phyloP scores from a whole-genome alignment of 169 alveolate genomes.

The Neospora caninum region DNA sequence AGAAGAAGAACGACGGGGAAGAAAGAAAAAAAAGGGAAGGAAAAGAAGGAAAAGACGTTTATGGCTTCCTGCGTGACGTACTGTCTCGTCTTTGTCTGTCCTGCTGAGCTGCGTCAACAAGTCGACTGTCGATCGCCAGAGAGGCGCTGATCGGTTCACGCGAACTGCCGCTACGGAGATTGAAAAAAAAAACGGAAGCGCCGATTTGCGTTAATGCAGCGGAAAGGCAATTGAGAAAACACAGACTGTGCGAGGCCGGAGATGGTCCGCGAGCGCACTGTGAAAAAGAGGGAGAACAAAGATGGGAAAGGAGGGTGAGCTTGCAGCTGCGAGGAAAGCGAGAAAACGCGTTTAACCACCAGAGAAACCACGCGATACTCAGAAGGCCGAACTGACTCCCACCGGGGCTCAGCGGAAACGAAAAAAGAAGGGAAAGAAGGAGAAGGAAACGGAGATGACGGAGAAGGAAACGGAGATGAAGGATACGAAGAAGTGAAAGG shows the following conservation, averaged over 20 bases:
- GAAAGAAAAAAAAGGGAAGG: neutral
- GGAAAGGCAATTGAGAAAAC: neutral
- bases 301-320: neutral
- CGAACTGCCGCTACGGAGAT: conserved; percentile 63
- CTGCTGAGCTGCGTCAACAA: neutral
- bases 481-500: neutral
- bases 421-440: neutral
- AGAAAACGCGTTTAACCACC: neutral
- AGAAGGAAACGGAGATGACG: neutral
- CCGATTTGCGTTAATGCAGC: neutral
- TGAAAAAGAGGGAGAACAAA: neutral
- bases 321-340: neutral
- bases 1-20: neutral
- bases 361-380: neutral
- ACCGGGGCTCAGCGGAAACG: neutral
- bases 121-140: conserved; percentile 51
- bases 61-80: neutral
- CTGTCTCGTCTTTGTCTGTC: neutral
- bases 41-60: neutral
- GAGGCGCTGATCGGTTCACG: conserved; percentile 63
- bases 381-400: neutral
- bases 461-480: neutral
- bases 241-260: neutral
- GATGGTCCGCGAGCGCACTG: neutral
- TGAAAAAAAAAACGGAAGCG: neutral